Evolutionary conservation across 129 eudicot species (phyloP), one percentile per base, ranked within the genome.

Genomic region (Lonicera japonica): DNA sequence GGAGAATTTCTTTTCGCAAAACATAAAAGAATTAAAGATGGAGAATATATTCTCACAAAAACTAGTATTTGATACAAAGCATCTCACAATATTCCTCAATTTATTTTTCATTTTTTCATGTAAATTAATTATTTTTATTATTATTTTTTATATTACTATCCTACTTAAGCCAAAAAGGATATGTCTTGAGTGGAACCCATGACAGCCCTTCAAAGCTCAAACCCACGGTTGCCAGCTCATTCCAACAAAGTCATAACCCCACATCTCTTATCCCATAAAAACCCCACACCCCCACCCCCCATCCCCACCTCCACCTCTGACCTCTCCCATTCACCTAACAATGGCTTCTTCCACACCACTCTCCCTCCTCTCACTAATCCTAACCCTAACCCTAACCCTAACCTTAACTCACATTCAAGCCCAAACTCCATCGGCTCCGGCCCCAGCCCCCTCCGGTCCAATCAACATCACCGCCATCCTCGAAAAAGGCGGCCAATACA

Each of bases 391-490:
- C 74, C 58, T 71, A 58, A 60, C 48, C 16, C 4, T 68, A n/a
- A n/a, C n/a, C n/a, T n/a, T 59, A 6, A 63, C 58, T 54, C 56
- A 64, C 15, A 10, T 48, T 43, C 57, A 43, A 0, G 73, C 95
- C 43, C 81, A 77, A 60, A 40, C 83, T 19, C 43, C 78, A 8
- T 57, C 83, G 0, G 92, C 96, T 2, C 94, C 94, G 0, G 85
- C 77, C 21, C 89, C 96, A 0, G 71, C 68, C 19, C 83, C 94
- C 0, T 53, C 79, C 5, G 90, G 87, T 21, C 96, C 95, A 0
- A 75, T 77, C 53, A 80, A 85, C 81, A 20, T 89, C 19, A 82
- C 87, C 18, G 87, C 48, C 16, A 89, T 85, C 61, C 95, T 89
- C 24, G 81, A 65, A 3, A 54, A 69, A n/a, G 82, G 71, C 5